Percentiles rank a stretch among this genome's conserved stretches.
These are phyloP conservation scores for Helianthus tuberosus DNA, from an alignment of 129 eudicot species.

Conservation along the genomic window DNA sequence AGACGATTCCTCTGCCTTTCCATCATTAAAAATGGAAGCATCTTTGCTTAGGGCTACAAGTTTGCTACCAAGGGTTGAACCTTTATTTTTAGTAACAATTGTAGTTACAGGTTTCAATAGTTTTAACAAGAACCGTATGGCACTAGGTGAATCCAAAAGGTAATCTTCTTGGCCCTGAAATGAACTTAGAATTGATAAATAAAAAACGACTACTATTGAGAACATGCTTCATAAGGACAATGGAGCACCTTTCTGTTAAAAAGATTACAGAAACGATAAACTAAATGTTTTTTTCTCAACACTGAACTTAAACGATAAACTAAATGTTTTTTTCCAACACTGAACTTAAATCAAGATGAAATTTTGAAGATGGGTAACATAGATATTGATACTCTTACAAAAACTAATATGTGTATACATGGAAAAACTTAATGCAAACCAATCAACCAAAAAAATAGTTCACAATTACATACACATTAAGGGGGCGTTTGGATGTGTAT, in stretches of 20 bases:
- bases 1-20: slow-evolving; percentile 58
- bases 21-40: slow-evolving; percentile 49
- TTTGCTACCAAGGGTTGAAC: slow-evolving; percentile 66
- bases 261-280: too few species aligned
- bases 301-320: too few species aligned
- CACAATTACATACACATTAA: too few species aligned
- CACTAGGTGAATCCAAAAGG: slow-evolving; percentile 71
- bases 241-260: too few species aligned
- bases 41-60: slow-evolving; percentile 74
- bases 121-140: slow-evolving; percentile 74
- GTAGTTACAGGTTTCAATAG: slow-evolving; percentile 64
- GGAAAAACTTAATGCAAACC: too few species aligned
- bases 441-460: too few species aligned
- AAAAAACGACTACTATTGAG: neutral
- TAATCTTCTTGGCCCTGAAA: slow-evolving; percentile 82
- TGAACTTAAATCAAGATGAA: neutral
- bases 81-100: slow-evolving; percentile 46
- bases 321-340: too few species aligned
- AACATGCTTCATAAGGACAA: neutral
- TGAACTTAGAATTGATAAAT: neutral
- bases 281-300: too few species aligned
- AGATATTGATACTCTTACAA: too few species aligned
- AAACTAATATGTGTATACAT: too few species aligned
- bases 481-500: too few species aligned
- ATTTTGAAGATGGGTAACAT: too few species aligned